phyloP scores from a whole-genome alignment of 2,329 filamentous ascomycete species.

The Albifimbria verrucaria region DNA sequence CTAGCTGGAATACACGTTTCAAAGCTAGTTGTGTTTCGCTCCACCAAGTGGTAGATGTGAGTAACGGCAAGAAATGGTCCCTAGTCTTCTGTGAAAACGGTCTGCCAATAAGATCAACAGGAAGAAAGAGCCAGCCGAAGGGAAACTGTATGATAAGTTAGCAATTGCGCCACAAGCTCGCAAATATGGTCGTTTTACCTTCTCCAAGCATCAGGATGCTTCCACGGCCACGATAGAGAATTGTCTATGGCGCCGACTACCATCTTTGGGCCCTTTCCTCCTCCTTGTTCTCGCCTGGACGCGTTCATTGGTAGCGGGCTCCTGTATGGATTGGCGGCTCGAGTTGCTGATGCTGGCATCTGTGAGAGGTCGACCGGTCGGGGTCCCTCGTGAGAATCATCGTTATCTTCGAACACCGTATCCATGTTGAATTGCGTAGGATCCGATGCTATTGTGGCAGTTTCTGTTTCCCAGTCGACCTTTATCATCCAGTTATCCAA shows the following conservation, averaged over 20 bases:
- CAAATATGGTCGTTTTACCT: conserved; percentile 35
- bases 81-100: conserved; percentile 93
- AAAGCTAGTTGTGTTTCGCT: conserved; percentile 86
- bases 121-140: conserved; percentile 97
- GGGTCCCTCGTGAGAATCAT: conserved; percentile 53
- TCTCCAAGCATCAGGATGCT: conserved; percentile 87
- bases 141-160: conserved; percentile 68
- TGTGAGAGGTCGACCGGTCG: conserved; percentile 57
- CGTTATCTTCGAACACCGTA: conserved; percentile 32
- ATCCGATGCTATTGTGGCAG: conserved; percentile 83
- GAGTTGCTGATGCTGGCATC: conserved; percentile 35
- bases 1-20: conserved; percentile 83
- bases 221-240: conserved; percentile 98
- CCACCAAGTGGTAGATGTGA: conserved; percentile 97
- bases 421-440: conserved; percentile 67
- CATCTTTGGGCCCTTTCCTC: conserved; percentile 53
- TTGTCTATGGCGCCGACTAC: conserved; percentile 94
- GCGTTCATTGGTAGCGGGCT: conserved; percentile 83
- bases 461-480: conserved; percentile 79
- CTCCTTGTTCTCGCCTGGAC: conserved; percentile 46
- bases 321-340: conserved; percentile 64
- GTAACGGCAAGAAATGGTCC: conserved; percentile 90
- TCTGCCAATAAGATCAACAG: conserved; percentile 91
- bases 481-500: conserved; percentile 99
- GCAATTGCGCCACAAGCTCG: conserved; percentile 6